Percentiles rank a stretch among this genome's conserved stretches.
Evolutionary conservation across 768 basidiomycete species (phyloP).

Genomic region (Coprinopsis marcescibilis): DNA sequence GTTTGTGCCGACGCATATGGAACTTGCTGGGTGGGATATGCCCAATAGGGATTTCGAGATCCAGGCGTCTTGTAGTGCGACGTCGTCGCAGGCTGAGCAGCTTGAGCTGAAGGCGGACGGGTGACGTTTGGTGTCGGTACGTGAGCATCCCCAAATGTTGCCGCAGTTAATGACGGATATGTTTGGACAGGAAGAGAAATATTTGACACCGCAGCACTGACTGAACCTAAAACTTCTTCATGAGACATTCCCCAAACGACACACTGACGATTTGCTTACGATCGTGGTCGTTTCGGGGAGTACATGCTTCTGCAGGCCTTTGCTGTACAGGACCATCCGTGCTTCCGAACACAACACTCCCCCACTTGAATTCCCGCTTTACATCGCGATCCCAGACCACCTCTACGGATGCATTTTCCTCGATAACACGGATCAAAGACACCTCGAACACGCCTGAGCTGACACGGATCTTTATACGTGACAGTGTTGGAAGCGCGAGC

Average conservation of each 20-base stretch:
- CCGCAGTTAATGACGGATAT: slow-evolving; percentile 25
- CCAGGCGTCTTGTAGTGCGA: no score
- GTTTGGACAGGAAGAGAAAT: slow-evolving; percentile 22
- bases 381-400: slow-evolving; percentile 76
- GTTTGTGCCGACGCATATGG: no score
- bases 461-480: slow-evolving; percentile 79
- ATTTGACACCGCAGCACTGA: slow-evolving; percentile 15
- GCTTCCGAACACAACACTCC: slow-evolving; percentile 71
- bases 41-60: neutral
- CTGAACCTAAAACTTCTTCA: slow-evolving; percentile 7
- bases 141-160: slow-evolving; percentile 12
- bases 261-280: slow-evolving; percentile 31
- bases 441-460: slow-evolving; percentile 86
- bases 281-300: slow-evolving; percentile 27
- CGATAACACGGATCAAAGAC: slow-evolving; percentile 63
- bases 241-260: neutral
- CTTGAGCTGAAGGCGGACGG: no score
- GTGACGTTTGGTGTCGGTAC: slow-evolving; percentile 14
- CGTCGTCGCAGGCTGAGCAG: no score
- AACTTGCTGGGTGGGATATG: no score
- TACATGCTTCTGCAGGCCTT: slow-evolving; percentile 54
- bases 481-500: slow-evolving; percentile 60
- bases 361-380: slow-evolving; percentile 80
- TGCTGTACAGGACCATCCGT: slow-evolving; percentile 67
- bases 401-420: slow-evolving; percentile 65